Base-by-base conservation (phyloP, 2,329 filamentous ascomycete genomes). In the Massarina eburnea region DNA sequence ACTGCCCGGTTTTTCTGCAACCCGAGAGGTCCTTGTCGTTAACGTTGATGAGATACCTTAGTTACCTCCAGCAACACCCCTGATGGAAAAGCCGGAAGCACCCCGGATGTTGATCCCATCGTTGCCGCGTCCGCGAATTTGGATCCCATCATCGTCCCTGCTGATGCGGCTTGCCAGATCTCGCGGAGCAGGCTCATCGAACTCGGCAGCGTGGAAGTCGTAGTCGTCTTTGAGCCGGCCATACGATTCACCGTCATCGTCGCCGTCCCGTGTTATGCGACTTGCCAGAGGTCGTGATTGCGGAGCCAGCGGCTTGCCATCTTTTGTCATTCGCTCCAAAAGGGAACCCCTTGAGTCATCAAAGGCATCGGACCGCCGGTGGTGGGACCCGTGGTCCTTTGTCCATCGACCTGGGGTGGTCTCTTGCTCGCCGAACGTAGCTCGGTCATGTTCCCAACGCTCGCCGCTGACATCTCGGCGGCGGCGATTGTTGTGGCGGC, bases 331-430 rank as follows among this genome's bases (percentile, higher is more conserved):
- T 40, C 65, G 57, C 1, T 58, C 54, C 10, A 67, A 47, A 21
- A 68, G 45, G 10, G 61, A 65, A 14, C 57, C 59, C 40, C 55
- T 41, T n/a, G 61, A 58, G 32, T 63, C 64, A 36, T 75, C 73
- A 18, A 70, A 61, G 3, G 73, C 74, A 39, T 73, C 72, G 27
- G 70, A 70, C 18, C 75, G 69, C 22, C 70, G 71, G 52, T 78
- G 73, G 41, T 73, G 73, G 52, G 66, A 68, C 55, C 64, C 66
- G 2, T 41, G 49, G 36, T 64, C 61, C 40, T 66, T 64, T 24
- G 59, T 49, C 58, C 60, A 61, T 41, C 60, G 58, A 29, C 51
- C 49, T 20, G 57, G 41, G n/a, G 27, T n/a, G 8, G 49, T 41
- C 17, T 49, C 46, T 26, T 41, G 40, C 8, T 59, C 54, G 17